Percentiles rank a stretch among this genome's conserved stretches.
These are phyloP conservation scores for Fusarium caatingaense DNA, from an alignment of 2,329 filamentous ascomycete genomes.

Conservation along the genomic window DNA sequence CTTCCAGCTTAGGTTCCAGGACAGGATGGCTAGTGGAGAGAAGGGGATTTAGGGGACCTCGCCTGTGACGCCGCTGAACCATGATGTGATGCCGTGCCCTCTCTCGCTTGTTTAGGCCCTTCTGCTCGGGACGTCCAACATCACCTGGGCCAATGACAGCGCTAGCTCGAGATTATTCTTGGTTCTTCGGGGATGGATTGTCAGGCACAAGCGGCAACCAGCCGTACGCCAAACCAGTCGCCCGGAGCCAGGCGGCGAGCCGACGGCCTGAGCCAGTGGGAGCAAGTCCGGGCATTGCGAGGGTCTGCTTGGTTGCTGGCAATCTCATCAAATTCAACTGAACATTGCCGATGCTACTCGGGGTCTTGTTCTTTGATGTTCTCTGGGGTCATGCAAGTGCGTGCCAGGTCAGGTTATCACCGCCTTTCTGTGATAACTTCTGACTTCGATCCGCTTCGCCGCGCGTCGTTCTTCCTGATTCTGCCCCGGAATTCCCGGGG, in stretches of 20 bases:
- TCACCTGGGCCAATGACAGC: slow-evolving; percentile 9
- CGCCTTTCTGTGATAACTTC: slow-evolving; percentile 6
- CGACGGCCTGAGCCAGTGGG: slow-evolving; percentile 27
- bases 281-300: slow-evolving; percentile 18
- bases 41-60: slow-evolving; percentile 22
- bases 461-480: neutral
- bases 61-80: slow-evolving; percentile 24
- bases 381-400: slow-evolving; percentile 19
- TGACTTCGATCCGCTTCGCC: slow-evolving; percentile 4
- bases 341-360: slow-evolving; percentile 8
- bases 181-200: slow-evolving; percentile 32
- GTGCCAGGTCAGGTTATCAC: slow-evolving; percentile 18
- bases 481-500: neutral
- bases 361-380: slow-evolving; percentile 16
- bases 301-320: slow-evolving; percentile 17
- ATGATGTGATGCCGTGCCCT: slow-evolving; percentile 23
- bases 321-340: neutral
- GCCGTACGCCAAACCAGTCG: slow-evolving; percentile 37
- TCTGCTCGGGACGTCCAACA: slow-evolving; percentile 1
- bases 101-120: slow-evolving; percentile 24
- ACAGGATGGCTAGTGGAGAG: slow-evolving; percentile 11
- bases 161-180: neutral
- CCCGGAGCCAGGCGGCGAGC: slow-evolving; percentile 22
- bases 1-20: neutral
- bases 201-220: slow-evolving; percentile 35